Conservation (phyloP, 139 green algal genomes). For the Volvox africanus region DNA sequence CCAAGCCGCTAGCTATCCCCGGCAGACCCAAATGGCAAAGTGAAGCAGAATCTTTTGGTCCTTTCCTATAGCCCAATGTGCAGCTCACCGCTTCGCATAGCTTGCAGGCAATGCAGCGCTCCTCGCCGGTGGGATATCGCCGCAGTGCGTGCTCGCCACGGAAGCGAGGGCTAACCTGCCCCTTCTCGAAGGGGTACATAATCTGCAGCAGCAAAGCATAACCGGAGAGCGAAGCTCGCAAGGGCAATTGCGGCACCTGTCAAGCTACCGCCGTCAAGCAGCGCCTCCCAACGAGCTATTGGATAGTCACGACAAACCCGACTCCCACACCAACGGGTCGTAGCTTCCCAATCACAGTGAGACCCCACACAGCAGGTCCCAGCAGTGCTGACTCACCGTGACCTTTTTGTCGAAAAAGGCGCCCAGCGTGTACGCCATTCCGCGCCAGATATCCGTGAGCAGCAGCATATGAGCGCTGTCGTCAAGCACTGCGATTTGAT, state of each 20-base stretch:
- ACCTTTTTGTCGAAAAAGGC: constrained; percentile 98
- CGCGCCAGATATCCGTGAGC: constrained; percentile 95
- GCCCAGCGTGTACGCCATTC: constrained; percentile 93
- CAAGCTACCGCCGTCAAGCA: not conserved
- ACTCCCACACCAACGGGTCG: not conserved
- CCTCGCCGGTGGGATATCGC: constrained; percentile 97
- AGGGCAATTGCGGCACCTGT: too few relatives aligned
- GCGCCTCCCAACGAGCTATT: not conserved
- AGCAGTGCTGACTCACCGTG: constrained; percentile 76
- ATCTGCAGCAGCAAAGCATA: constrained; percentile 73
- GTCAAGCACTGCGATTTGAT: constrained; percentile 84
- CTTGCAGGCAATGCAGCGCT: constrained; percentile 99
- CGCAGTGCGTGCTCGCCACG: constrained; percentile 98
- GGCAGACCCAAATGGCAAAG: too few relatives aligned
- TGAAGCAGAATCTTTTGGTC: too few relatives aligned
- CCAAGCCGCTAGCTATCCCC: too few relatives aligned
- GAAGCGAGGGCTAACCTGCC: constrained; percentile 93
- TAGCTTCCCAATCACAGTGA: not conserved
- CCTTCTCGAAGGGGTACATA: constrained; percentile 99
- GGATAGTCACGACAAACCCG: not conserved
- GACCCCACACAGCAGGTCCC: too few relatives aligned
- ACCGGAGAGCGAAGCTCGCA: too few relatives aligned
- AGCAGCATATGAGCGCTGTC: constrained; percentile 95
- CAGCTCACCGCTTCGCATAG: constrained; percentile 95
- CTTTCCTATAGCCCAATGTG: too few relatives aligned